Evolutionary conservation across 345 rosid species (phyloP).

Genomic region (Eucalyptus marginata): DNA sequence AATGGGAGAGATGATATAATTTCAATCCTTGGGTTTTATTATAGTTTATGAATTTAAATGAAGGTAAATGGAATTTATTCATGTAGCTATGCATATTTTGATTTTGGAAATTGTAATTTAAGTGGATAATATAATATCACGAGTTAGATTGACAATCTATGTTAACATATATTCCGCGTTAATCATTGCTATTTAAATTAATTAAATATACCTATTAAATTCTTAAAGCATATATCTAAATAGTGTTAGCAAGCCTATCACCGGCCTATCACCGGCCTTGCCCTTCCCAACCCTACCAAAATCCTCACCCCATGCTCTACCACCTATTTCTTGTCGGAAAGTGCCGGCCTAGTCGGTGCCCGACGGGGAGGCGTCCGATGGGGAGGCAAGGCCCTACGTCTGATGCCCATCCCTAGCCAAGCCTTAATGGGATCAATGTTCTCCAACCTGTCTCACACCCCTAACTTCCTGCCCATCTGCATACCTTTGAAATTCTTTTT

Average conservation of each 20-base stretch:
- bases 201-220: not conserved
- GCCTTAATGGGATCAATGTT: not conserved
- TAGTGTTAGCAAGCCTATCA: not conserved
- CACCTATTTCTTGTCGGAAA: not conserved
- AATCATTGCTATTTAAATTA: not conserved
- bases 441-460: not conserved
- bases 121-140: not conserved
- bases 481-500: not conserved
- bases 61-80: not conserved
- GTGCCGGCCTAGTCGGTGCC: not conserved
- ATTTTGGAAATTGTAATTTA: not conserved
- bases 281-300: fast-evolving
- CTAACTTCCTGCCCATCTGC: fast-evolving
- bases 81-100: not conserved
- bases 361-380: not conserved
- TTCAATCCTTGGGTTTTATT: not conserved
- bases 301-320: not conserved
- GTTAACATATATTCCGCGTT: fast-evolving
- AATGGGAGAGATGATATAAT: not conserved
- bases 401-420: not conserved
- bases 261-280: not conserved
- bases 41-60: not conserved
- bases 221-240: not conserved
- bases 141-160: not conserved
- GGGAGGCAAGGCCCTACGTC: not conserved